Evolutionary conservation across 2,329 filamentous ascomycete species (phyloP), one percentile per base, ranked within the genome.

Genomic region (Sarocladium strictum): DNA sequence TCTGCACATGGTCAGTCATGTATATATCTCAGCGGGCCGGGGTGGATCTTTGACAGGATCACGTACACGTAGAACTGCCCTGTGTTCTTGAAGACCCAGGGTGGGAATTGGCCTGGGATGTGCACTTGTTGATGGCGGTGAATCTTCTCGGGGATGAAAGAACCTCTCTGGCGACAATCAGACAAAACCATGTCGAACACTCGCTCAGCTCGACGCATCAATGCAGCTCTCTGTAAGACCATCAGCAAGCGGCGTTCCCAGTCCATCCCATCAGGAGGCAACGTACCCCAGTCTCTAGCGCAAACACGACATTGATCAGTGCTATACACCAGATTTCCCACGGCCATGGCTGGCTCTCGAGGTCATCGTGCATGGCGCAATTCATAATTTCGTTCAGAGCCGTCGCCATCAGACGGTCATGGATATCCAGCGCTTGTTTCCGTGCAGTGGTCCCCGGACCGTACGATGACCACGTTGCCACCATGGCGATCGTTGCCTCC

Each of bases 221-320:
- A 53, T 10, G 56, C 60, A 11, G 69, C 64, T 2, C 62, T 64
- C 71, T 73, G 3, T 6, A 2, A 15, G 2, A 2, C 17, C 35
- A 51, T 61, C 10, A 54, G 11, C 14, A 45, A 33, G 15, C 23
- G 26, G n/a, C 14, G 0, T 15, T 0, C 10, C 3, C 11, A 7
- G 5, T 15, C 37, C 1, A 3, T 2, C 0, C 14, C 12, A 12
- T 19, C 2, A 53, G 7, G 54, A 58, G 33, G 3, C 38, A 3
- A 29, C 67, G 10, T 53, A 71, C 69, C 3, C 69, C 69, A 1
- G 62, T 63, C 21, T 71, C 67, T 10, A 74, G 64, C 1, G 67
- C 68, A 54, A 75, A 75, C 1, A 73, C 62, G 1, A 74, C 66
- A 26, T 71, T 70, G 2, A 74, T 54, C 3, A 73, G 56, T 3